Evolutionary conservation across 768 basidiomycete genomes (phyloP).

Genomic region (Trametes cinnabarina): DNA sequence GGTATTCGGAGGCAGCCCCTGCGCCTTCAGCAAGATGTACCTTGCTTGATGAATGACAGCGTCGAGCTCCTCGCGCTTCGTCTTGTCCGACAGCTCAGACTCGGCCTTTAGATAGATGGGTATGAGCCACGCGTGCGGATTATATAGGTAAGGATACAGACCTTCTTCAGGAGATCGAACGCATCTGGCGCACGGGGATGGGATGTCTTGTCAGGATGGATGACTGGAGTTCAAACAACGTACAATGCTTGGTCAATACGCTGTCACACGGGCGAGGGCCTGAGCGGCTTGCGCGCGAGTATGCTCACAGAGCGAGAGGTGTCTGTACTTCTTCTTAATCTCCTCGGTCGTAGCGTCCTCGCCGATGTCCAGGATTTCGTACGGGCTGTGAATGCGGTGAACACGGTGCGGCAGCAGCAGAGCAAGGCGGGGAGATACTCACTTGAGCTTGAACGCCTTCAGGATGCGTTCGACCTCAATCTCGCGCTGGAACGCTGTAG

Average conservation of each 20-base stretch:
- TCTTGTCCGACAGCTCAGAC: slow-evolving; percentile 74
- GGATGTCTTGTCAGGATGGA: slow-evolving; percentile 97
- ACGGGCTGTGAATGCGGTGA: slow-evolving; percentile 60
- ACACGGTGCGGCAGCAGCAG: neutral
- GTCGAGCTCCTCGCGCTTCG: slow-evolving; percentile 79
- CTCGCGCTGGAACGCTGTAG: slow-evolving; percentile 83
- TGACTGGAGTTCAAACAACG: slow-evolving; percentile 62
- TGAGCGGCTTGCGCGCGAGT: neutral
- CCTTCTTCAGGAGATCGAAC: slow-evolving; percentile 93
- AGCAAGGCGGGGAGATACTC: neutral
- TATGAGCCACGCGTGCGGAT: neutral
- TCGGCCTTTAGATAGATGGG: slow-evolving; percentile 59
- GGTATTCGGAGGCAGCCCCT: slow-evolving; percentile 59
- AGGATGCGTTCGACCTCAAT: slow-evolving; percentile 89
- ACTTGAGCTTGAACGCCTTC: slow-evolving; percentile 97
- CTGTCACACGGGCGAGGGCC: neutral
- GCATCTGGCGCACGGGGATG: slow-evolving; percentile 88
- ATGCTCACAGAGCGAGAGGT: slow-evolving; percentile 77
- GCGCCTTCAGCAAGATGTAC: slow-evolving; percentile 56
- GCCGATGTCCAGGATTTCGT: slow-evolving; percentile 87
- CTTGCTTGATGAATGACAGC: slow-evolving; percentile 78
- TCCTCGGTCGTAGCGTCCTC: slow-evolving; percentile 70
- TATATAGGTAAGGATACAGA: slow-evolving; percentile 27
- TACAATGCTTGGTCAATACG: slow-evolving; percentile 32
- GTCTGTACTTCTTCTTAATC: slow-evolving; percentile 86